Percentiles rank a stretch among this genome's conserved stretches.
These are phyloP conservation scores for Vicia sativa DNA, from an alignment of 306 rosid species.

Conservation along the genomic window DNA sequence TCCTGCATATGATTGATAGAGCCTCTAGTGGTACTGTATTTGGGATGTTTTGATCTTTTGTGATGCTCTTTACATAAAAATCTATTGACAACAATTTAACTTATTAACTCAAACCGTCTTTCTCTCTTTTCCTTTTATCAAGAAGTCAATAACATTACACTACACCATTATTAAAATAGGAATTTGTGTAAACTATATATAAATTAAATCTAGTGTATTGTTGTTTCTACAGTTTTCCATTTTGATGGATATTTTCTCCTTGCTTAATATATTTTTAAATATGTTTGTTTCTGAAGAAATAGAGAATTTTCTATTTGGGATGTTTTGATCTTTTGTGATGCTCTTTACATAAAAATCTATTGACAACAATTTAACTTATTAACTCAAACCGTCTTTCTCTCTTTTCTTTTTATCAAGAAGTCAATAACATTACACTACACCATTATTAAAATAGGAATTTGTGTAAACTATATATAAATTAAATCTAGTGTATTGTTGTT, in stretches of 20 bases:
- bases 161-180: background rate
- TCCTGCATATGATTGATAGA: background rate
- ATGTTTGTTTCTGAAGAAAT: conserved; percentile 6
- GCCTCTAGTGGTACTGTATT: background rate
- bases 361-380: background rate
- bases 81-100: background rate
- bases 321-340: too few species aligned
- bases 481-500: conserved; percentile 5
- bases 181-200: conserved; percentile 6
- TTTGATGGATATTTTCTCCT: conserved; percentile 25
- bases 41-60: background rate
- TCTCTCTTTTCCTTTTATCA: background rate
- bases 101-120: background rate
- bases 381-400: background rate
- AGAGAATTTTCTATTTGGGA: background rate
- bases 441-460: background rate
- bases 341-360: background rate
- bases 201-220: conserved; percentile 7
- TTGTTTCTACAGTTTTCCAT: background rate
- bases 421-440: background rate
- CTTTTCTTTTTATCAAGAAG: background rate
- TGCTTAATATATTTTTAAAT: conserved; percentile 6
- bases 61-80: background rate
- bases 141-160: background rate
- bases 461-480: conserved; percentile 18